Evolutionary conservation across 352 stramenopile genomes (phyloP).

Genomic region (Phytophthora europaea): DNA sequence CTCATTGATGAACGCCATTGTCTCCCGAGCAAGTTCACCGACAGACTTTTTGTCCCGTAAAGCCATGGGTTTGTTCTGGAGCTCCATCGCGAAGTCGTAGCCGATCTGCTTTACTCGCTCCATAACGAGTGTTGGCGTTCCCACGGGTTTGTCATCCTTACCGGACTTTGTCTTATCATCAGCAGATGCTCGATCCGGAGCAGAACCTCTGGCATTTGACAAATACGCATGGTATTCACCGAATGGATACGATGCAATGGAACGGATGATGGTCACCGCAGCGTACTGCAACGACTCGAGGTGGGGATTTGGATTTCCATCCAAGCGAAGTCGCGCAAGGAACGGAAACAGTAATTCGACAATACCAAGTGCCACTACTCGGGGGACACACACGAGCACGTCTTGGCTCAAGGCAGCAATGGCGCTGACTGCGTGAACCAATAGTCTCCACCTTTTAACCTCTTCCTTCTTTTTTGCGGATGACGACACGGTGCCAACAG

Average conservation of each 20-base stretch:
- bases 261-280: slow-evolving; percentile 53
- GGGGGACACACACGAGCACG: slow-evolving; percentile 67
- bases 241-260: slow-evolving; percentile 72
- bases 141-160: slow-evolving; percentile 9
- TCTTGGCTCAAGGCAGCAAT: slow-evolving; percentile 74
- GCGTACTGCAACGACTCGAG: slow-evolving; percentile 58
- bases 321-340: slow-evolving; percentile 13
- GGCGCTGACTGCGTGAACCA: slow-evolving; percentile 57
- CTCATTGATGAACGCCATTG: slow-evolving; percentile 64
- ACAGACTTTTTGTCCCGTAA: slow-evolving; percentile 59
- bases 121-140: slow-evolving; percentile 39
- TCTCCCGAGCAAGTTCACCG: slow-evolving; percentile 70
- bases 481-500: slow-evolving; percentile 1
- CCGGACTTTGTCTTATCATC: slow-evolving; percentile 16
- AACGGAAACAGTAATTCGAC: slow-evolving; percentile 52
- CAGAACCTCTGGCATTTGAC: slow-evolving; percentile 31
- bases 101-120: slow-evolving; percentile 67
- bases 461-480: slow-evolving; percentile 33
- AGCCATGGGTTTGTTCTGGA: slow-evolving; percentile 46
- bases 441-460: slow-evolving; percentile 46
- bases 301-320: slow-evolving; percentile 30
- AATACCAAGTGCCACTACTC: slow-evolving; percentile 54
- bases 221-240: slow-evolving; percentile 62
- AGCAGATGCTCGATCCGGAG: background rate
- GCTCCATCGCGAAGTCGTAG: slow-evolving; percentile 67